These are phyloP conservation scores for Pseudodiploospora longispora DNA, from an alignment of 2,329 filamentous ascomycete genomes.

Conservation along the genomic window DNA sequence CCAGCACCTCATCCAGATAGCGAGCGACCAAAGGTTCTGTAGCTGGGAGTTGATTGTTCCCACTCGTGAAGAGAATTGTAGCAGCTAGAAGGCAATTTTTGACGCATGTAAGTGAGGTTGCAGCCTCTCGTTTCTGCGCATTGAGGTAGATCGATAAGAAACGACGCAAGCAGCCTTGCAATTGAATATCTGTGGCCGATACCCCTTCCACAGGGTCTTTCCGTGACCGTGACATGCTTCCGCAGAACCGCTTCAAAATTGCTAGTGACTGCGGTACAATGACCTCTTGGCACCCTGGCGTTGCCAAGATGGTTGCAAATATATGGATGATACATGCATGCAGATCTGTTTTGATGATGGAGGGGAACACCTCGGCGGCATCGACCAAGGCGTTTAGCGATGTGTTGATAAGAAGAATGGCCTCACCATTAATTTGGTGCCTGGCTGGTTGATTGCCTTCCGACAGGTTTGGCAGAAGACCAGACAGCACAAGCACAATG, in stretches of 20 bases:
- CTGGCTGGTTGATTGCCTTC: conserved; percentile 58
- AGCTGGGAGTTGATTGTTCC: conserved; percentile 63
- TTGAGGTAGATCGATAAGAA: conserved; percentile 74
- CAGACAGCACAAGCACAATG: conserved; percentile 86
- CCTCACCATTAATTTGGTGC: conserved; percentile 79
- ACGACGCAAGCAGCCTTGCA: conserved; percentile 73
- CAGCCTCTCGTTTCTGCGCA: conserved; percentile 64
- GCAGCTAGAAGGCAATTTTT: conserved; percentile 87
- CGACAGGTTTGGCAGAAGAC: conserved; percentile 74
- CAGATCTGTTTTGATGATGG: conserved; percentile 91
- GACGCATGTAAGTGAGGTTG: conserved; percentile 76
- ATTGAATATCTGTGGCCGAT: conserved; percentile 55
- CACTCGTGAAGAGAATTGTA: conserved; percentile 81
- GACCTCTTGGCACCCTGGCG: conserved; percentile 71
- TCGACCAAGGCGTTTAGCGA: conserved; percentile 85
- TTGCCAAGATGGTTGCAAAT: conserved; percentile 86
- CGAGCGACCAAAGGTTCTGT: conserved; percentile 66
- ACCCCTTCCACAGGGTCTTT: conserved; percentile 27
- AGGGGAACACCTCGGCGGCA: conserved; percentile 89
- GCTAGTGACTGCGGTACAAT: conserved; percentile 86
- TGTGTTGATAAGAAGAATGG: conserved; percentile 68
- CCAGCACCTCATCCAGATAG: conserved; percentile 73
- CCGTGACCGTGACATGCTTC: conserved; percentile 54
- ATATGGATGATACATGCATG: conserved; percentile 97
- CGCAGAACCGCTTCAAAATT: conserved; percentile 85